Evolutionary conservation across 306 rosid species (phyloP).

Genomic region (Fragaria vesca): DNA sequence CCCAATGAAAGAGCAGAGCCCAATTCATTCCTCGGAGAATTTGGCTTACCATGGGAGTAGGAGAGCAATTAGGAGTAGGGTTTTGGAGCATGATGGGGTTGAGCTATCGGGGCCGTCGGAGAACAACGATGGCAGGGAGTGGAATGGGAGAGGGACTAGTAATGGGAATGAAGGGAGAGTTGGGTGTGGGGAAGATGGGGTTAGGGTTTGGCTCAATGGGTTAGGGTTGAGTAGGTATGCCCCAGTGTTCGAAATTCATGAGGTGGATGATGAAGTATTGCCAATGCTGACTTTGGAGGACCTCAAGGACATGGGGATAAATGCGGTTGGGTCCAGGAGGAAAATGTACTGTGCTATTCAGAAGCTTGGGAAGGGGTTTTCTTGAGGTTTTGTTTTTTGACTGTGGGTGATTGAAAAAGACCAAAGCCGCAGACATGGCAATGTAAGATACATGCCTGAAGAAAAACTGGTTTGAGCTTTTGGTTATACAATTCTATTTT

Average conservation of each 20-base stretch:
- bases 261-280: slow-evolving; percentile 92
- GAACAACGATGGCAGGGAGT: slow-evolving; percentile 71
- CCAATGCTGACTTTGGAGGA: slow-evolving; percentile 85
- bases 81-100: slow-evolving; percentile 66
- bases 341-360: slow-evolving; percentile 87
- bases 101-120: slow-evolving; percentile 86
- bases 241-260: slow-evolving; percentile 87
- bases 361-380: slow-evolving; percentile 90
- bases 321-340: slow-evolving; percentile 84
- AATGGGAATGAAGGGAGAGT: slow-evolving; percentile 53
- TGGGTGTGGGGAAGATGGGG: slow-evolving; percentile 75
- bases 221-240: slow-evolving; percentile 88
- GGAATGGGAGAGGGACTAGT: slow-evolving; percentile 52
- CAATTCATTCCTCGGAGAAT: slow-evolving; percentile 67
- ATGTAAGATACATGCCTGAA: slow-evolving; percentile 51
- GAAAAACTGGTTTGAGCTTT: slow-evolving; percentile 32
- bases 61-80: slow-evolving; percentile 62
- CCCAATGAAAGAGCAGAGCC: slow-evolving; percentile 68
- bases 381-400: slow-evolving; percentile 32
- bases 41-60: slow-evolving; percentile 54
- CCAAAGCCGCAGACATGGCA: slow-evolving; percentile 43
- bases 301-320: slow-evolving; percentile 94
- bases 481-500: slow-evolving; percentile 35
- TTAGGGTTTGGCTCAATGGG: slow-evolving; percentile 89
- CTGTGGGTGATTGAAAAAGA: slow-evolving; percentile 24